Base-by-base conservation (phyloP, 179 eudicot genomes). In the Dionaea muscipula region DNA sequence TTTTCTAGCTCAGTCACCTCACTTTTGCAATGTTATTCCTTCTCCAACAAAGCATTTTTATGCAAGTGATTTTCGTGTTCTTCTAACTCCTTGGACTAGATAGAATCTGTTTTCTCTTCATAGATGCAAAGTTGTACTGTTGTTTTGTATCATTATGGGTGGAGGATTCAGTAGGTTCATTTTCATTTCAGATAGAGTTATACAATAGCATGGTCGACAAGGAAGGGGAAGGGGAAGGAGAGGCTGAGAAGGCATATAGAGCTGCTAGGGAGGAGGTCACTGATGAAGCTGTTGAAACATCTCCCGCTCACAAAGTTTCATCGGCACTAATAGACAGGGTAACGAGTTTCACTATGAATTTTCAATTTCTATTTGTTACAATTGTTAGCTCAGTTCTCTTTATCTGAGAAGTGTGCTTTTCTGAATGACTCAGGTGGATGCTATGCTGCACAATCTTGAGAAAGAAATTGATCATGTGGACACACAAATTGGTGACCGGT, bases 401-500 rank as follows among this genome's bases (percentile, higher is more conserved):
- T 3, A 11, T 2, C 4, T 31, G 36, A 33, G 22, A 62, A 14
- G 63, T 17, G 16, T 3, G 38, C 18, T 28, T 37, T 19, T 49
- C 7, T 47, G 17, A 22, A 21, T 63, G 55, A 56, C 60, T 47
- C 58, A 93, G 99, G 99, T 93, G 68, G 96, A 85, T 74, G 78
- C 96, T 53, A 88, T 93, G 95, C 96, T 93, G 68, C 96, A 88
- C 26, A 85, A 88, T 47, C 95, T 93, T 68, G 96, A 88, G 62
- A 88, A 89, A 62, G 99, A 93, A 72, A 85, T 93, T 47, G 96
- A 93, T 80, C 95, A 83, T 59, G 99, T 93, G 57, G 99, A 88
- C 81, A 89, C 86, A 12, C 75, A 79, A 65, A 93, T 93, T 67
- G 99, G 99, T 44, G 87, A 88, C 53, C 77, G 83, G 37, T 89